Conservation (phyloP, 192 early-diverging fungal species). For the Coemansia umbellata region DNA sequence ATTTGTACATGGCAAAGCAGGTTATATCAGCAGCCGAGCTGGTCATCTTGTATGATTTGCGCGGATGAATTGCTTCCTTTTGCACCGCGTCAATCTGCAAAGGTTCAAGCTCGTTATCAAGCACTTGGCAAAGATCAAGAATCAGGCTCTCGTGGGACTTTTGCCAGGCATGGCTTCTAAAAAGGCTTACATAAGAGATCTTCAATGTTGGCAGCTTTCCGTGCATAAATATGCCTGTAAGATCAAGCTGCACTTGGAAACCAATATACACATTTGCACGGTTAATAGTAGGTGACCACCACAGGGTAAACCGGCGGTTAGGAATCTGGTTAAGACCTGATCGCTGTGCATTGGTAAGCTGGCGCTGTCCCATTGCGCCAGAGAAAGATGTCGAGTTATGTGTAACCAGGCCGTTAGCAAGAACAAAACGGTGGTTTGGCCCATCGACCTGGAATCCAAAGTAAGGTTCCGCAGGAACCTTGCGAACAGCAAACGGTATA, state of each 20-base stretch:
- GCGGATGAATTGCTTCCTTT: conserved; percentile 98
- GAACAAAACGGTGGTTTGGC: conserved; percentile 47
- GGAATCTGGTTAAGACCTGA: conserved; percentile 99
- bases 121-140: conserved; percentile 85
- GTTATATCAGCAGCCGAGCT: conserved; percentile 88
- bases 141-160: conserved; percentile 89
- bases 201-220: conserved; percentile 99
- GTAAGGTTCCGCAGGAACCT: conserved; percentile 18
- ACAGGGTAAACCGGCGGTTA: conserved; percentile 98
- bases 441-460: conserved; percentile 29
- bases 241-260: conserved; percentile 99
- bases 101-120: conserved; percentile 96
- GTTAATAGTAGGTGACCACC: conserved; percentile 99
- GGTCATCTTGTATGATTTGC: conserved; percentile 99
- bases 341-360: conserved; percentile 97
- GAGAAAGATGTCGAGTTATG: conserved; percentile 65
- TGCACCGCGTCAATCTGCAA: conserved; percentile 98
- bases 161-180: conserved; percentile 99
- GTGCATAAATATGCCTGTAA: conserved; percentile 99
- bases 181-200: conserved; percentile 98
- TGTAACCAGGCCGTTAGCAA: conserved; percentile 44
- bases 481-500: conserved; percentile 16
- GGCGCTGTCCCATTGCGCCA: conserved; percentile 91
- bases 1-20: conserved; percentile 96
- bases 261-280: conserved; percentile 98